Conservation (phyloP, 164 flowering plant genomes). For the Annona squamosa region DNA sequence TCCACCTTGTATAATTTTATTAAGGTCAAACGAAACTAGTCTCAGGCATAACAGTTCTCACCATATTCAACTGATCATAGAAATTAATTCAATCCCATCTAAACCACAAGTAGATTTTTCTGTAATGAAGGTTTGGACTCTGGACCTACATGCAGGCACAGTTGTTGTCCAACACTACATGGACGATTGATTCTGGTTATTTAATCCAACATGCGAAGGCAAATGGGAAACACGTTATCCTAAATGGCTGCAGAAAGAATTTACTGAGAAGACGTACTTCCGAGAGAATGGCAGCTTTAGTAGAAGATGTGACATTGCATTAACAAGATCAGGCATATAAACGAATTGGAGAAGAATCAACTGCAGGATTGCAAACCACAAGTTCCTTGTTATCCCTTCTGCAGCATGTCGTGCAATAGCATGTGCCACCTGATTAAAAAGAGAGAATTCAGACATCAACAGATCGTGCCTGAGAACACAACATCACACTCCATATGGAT, state of each 20-base stretch:
- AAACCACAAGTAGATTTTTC: too few species aligned
- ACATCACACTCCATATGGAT: not conserved
- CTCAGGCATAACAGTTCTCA: too few species aligned
- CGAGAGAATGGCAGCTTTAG: conserved; percentile 74
- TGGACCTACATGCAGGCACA: too few species aligned
- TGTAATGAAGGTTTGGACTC: too few species aligned
- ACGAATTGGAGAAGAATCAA: conserved; percentile 52
- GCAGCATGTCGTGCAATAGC: conserved; percentile 82
- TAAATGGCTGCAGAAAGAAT: not conserved
- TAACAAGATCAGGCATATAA: conserved; percentile 56
- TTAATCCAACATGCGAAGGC: not conserved
- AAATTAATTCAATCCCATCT: too few species aligned
- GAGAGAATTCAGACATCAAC: not conserved
- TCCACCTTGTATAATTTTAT: too few species aligned
- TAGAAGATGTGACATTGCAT: conserved; percentile 57
- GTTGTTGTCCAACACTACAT: too few species aligned
- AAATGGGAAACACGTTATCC: not conserved
- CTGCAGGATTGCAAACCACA: conserved; percentile 67
- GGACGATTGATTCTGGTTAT: not conserved
- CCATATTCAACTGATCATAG: too few species aligned
- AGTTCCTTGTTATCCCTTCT: conserved; percentile 66
- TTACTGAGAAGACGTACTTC: conserved; percentile 29
- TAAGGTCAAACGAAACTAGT: too few species aligned
- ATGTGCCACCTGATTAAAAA: conserved; percentile 60
- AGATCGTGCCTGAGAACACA: not conserved